phyloP scores from a whole-genome alignment of 2,329 filamentous ascomycete species.

The Rhynchosporium graminicola region DNA sequence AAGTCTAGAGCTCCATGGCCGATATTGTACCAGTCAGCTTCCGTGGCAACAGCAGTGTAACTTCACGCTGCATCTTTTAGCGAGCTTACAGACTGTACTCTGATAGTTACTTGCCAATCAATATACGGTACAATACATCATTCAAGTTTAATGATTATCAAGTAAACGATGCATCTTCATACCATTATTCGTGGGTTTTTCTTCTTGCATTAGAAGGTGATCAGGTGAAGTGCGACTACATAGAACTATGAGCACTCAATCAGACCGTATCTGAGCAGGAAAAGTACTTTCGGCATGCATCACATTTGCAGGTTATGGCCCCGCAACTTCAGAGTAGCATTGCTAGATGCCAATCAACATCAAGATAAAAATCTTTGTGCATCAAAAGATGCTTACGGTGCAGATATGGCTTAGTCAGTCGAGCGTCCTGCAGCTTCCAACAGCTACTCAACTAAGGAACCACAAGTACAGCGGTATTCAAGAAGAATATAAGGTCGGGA shows the following conservation, averaged over 20 bases:
- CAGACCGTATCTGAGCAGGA: neutral
- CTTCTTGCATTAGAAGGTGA: too few relatives aligned
- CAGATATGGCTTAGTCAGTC: conserved; percentile 6
- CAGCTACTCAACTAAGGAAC: neutral
- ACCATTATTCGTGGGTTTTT: too few relatives aligned
- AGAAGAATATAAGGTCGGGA: neutral
- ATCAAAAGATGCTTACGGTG: conserved; percentile 13
- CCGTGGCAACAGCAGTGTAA: too few relatives aligned
- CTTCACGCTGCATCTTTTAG: too few relatives aligned
- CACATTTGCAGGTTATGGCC: neutral
- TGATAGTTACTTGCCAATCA: too few relatives aligned
- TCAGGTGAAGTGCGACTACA: neutral
- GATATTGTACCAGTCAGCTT: too few relatives aligned
- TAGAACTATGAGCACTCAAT: neutral
- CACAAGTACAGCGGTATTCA: neutral
- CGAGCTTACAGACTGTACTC: too few relatives aligned
- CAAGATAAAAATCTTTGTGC: neutral
- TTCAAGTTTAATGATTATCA: too few relatives aligned
- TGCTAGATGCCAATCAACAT: conserved; percentile 1
- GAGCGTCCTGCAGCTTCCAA: neutral
- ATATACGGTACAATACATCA: too few relatives aligned
- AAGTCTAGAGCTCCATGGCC: neutral
- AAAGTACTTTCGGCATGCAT: neutral
- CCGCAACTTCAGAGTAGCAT: neutral
- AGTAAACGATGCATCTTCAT: too few relatives aligned